Percentiles rank a stretch among this genome's conserved stretches.
Evolutionary conservation across 139 green algal species (phyloP).

Genomic region (Tetradesmus obliquus): DNA sequence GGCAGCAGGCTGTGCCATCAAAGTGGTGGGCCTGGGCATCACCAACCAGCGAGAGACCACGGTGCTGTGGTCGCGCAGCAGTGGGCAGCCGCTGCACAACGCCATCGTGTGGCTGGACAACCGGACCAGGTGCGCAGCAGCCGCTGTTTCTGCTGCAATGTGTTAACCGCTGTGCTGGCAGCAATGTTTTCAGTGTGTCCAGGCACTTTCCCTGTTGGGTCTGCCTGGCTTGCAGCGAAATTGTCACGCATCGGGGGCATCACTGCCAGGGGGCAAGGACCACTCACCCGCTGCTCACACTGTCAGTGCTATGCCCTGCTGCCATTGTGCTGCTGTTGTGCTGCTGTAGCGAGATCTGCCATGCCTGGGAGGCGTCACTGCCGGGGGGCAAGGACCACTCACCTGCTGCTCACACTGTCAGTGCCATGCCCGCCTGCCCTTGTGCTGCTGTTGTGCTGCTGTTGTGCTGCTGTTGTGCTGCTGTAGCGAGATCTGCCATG

Average conservation of each 20-base stretch:
- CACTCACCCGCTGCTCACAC: too few relatives aligned
- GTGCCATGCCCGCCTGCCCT: not conserved
- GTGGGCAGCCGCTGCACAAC: slow-evolving; percentile 88
- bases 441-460: not conserved
- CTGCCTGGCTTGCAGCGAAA: not conserved
- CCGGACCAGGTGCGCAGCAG: slow-evolving; percentile 75
- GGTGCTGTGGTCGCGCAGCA: slow-evolving; percentile 86
- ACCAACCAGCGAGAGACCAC: slow-evolving; percentile 98
- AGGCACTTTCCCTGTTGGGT: too few relatives aligned
- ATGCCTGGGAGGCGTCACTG: slow-evolving; percentile 4
- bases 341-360: slow-evolving; percentile 54
- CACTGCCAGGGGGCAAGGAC: too few relatives aligned
- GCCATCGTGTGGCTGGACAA: slow-evolving; percentile 97
- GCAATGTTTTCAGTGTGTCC: too few relatives aligned
- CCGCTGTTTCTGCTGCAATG: not conserved
- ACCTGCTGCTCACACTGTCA: too few relatives aligned
- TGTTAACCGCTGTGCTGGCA: slow-evolving; percentile 2
- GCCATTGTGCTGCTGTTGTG: not conserved
- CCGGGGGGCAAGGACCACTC: slow-evolving; percentile 69
- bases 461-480: not conserved
- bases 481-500: not conserved
- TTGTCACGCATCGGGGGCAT: not conserved
- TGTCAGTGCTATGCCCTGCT: too few relatives aligned
- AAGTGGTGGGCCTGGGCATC: slow-evolving; percentile 81
- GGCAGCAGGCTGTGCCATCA: slow-evolving; percentile 1